Evolutionary conservation across 345 rosid species (phyloP), one percentile per base, ranked within the genome.

Genomic region (Syzygium oleosum): DNA sequence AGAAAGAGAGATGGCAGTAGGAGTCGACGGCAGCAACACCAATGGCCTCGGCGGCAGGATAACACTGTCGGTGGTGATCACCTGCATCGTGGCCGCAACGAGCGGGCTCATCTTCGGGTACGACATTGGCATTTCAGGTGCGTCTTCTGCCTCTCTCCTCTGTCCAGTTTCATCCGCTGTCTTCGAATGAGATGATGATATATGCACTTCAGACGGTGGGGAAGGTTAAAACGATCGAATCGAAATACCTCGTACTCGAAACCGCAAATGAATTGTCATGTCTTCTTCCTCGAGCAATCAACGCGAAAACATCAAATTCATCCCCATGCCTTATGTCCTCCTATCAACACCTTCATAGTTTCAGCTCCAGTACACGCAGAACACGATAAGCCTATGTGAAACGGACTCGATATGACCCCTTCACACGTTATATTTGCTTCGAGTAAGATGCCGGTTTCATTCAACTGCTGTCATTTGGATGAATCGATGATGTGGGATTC

Each of bases 21-120:
- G 94, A 86, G 89, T 77, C 85, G 85, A 89, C 27, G 92, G 92
- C 41, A 90, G 89, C 56, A 55, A 91, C 16, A 68, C 41, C 84
- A 22, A 49, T 84, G 63, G 52, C 85, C 89, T 88, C 29, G 88
- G 89, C 84, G 91, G 92, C 85, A 91, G 89, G 93, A 91, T 94
- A 85, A 88, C 97, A 41, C 87, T 54, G n/a, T 90, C 93, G 34
- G 95, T 96, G 87, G 92, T 93, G 86, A 86, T 94, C 91, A 93
- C 95, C 53, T 94, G 99, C 91, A 68, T 95, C 88, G 96, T 96
- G 10, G 99, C 95, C 51, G 98, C 97, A 4, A 90, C 96, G 14
- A 90, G 97, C 53, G 98, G 97, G 85, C 98, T 96, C 88, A 93
- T 96, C 27, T 96, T 94, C 90, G 99, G 98, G 15, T 96, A 94